phyloP scores from a whole-genome alignment of 495 filamentous ascomycete genomes.

The Tuber aestivum region DNA sequence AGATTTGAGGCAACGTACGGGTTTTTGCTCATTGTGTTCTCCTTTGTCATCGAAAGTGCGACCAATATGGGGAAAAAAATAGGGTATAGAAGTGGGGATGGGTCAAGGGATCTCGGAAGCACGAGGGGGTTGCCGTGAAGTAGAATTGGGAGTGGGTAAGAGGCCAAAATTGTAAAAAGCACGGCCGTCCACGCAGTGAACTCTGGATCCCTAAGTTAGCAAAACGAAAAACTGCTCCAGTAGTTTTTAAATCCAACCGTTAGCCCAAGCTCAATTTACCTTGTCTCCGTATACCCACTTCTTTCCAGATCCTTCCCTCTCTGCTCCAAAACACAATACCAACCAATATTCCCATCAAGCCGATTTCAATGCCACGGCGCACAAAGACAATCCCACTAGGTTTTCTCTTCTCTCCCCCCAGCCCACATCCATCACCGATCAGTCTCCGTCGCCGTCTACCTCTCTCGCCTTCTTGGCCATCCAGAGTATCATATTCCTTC shows the following conservation, averaged over 20 bases:
- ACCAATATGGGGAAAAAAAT: constrained; percentile 68
- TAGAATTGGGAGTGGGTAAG: constrained; percentile 36
- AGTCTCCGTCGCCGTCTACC: constrained; percentile 23
- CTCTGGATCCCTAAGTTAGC: constrained; percentile 10
- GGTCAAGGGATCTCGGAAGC: constrained; percentile 62
- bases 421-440: constrained; percentile 2
- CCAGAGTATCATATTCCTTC: constrained; percentile 27
- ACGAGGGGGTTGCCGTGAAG: constrained; percentile 22
- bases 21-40: constrained; percentile 47
- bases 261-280: constrained; percentile 13
- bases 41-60: constrained; percentile 64
- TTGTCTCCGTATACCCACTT: constrained; percentile 32
- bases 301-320: constrained; percentile 33
- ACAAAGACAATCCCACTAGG: constrained; percentile 34
- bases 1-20: constrained; percentile 64
- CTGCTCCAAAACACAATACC: constrained; percentile 29
- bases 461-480: constrained; percentile 23
- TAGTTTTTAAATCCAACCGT: constrained; percentile 2
- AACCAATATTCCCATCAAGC: constrained; percentile 34
- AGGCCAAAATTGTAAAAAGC: constrained; percentile 17
- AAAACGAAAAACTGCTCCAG: not conserved
- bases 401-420: constrained; percentile 21
- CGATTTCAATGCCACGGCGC: constrained; percentile 36
- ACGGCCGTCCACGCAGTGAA: constrained; percentile 25
- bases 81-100: constrained; percentile 85